These are phyloP conservation scores for Davidsoniella virescens DNA, from an alignment of 2,329 filamentous ascomycete species.

Conservation along the genomic window DNA sequence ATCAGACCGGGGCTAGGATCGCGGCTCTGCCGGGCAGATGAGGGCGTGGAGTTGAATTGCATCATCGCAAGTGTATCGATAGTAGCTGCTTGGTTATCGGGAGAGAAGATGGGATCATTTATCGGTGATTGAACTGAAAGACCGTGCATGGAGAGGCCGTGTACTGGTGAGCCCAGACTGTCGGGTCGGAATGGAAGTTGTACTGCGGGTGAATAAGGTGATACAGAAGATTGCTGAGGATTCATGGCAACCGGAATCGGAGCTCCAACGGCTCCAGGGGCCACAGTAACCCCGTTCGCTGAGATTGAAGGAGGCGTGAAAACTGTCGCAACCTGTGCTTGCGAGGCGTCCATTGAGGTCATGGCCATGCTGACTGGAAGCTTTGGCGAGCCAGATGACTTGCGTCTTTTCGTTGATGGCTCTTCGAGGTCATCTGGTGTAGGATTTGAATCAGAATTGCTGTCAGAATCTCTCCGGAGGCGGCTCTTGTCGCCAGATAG, in stretches of 20 bases:
- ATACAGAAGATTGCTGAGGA: constrained; percentile 23
- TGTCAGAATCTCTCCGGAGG: constrained; percentile 9
- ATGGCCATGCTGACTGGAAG: constrained; percentile 61
- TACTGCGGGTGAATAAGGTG: constrained; percentile 36
- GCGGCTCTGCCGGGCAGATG: constrained; percentile 58
- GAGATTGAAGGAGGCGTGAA: not conserved
- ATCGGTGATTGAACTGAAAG: constrained; percentile 19
- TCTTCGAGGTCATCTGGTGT: constrained; percentile 14
- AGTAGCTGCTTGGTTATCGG: constrained; percentile 4
- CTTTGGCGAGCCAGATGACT: constrained; percentile 52
- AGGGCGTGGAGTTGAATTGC: constrained; percentile 54
- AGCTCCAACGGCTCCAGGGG: no score
- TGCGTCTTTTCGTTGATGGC: constrained; percentile 64
- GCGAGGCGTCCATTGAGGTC: constrained; percentile 56
- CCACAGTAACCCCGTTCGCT: no score
- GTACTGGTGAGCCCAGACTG: constrained; percentile 22
- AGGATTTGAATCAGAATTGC: constrained; percentile 5
- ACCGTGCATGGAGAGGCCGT: constrained; percentile 12
- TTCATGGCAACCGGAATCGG: constrained; percentile 15
- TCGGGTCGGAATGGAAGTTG: constrained; percentile 29
- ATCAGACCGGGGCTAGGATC: constrained; percentile 49
- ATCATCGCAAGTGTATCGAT: constrained; percentile 48
- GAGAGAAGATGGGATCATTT: constrained; percentile 25
- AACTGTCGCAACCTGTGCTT: not conserved
- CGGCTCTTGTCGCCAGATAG: not conserved